Conservation (phyloP, 192 early-diverging fungal genomes). For the Coemansia sp. region DNA sequence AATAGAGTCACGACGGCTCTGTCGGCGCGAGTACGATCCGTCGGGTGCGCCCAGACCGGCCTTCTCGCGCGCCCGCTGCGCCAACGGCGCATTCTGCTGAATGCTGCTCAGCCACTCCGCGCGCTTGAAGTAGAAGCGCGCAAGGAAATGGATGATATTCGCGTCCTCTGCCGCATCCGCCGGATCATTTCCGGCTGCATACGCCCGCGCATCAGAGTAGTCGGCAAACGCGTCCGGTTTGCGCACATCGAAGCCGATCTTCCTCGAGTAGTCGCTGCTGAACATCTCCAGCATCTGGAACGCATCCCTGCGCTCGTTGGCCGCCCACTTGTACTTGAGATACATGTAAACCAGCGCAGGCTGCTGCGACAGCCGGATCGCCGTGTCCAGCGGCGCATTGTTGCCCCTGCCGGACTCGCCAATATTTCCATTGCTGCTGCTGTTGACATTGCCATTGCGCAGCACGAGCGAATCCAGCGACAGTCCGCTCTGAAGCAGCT, state of each 20-base stretch:
- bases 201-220: slow-evolving; percentile 20
- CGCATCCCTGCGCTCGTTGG: slow-evolving; percentile 52
- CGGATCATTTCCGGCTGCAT: slow-evolving; percentile 1
- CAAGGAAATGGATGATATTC: slow-evolving; percentile 54
- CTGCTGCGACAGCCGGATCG: slow-evolving; percentile 39
- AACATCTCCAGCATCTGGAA: slow-evolving; percentile 79
- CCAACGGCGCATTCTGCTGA: slow-evolving; percentile 25
- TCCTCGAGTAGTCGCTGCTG: slow-evolving; percentile 61
- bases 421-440: not conserved
- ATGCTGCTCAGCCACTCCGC: slow-evolving; percentile 87
- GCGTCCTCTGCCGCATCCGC: slow-evolving; percentile 14
- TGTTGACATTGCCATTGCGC: not conserved
- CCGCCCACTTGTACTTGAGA: slow-evolving; percentile 67
- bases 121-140: slow-evolving; percentile 88
- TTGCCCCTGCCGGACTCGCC: not conserved
- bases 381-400: slow-evolving; percentile 21
- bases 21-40: slow-evolving; percentile 4
- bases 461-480: not conserved
- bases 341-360: slow-evolving; percentile 77
- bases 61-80: slow-evolving; percentile 26
- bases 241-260: slow-evolving; percentile 40
- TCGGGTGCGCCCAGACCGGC: slow-evolving; percentile 12
- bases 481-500: not conserved
- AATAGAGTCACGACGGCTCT: slow-evolving; percentile 15
- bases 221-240: slow-evolving; percentile 34